Base-by-base conservation (phyloP, 352 stramenopile genomes). In the Globisporangium nagaii region DNA sequence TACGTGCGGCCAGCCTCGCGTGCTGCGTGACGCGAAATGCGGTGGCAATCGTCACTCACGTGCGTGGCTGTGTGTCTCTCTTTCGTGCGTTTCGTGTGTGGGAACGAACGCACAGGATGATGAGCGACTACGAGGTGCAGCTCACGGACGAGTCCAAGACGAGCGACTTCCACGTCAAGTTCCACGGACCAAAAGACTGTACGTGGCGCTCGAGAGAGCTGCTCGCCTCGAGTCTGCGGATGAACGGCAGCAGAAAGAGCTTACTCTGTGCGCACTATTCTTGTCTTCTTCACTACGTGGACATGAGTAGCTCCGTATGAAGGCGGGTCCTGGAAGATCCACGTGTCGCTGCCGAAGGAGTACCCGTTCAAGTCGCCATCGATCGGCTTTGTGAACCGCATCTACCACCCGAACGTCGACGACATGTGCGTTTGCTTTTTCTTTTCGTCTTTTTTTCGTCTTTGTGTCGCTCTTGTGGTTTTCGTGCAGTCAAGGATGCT, bases 391-490 rank as follows among this genome's bases (percentile, higher is more conserved):
- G 62, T 87, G 35, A 97, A 97, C 73, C 80, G 86, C 58, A 95
- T 97, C 52, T 97, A 94, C 64, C 90, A 97, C 52, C 90, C 90
- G 20, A 97, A 97, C 51, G 90, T 97, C 51, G 90, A 97, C 56
- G 88, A 97, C 66, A 96, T 91, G 88, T 95, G 49, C 59, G 52
- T 19, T 3, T 31, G 20, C 30, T 15, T 17, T 20, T 45, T 27
- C 2, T n/a, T 19, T 27, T 49, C 24, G 30, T 20, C 22, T 13
- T 42, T 12, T 32, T 37, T n/a, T n/a, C n/a, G n/a, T n/a, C n/a
- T n/a, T n/a, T n/a, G n/a, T n/a, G n/a, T n/a, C n/a, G n/a, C n/a
- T n/a, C n/a, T n/a, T n/a, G n/a, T n/a, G n/a, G n/a, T n/a, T n/a
- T n/a, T n/a, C n/a, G n/a, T n/a, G n/a, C n/a, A n/a, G n/a, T n/a